Evolutionary conservation across 305 asterid genomes (phyloP), one percentile per base, ranked within the genome.

Genomic region (Solanum hybrid): DNA sequence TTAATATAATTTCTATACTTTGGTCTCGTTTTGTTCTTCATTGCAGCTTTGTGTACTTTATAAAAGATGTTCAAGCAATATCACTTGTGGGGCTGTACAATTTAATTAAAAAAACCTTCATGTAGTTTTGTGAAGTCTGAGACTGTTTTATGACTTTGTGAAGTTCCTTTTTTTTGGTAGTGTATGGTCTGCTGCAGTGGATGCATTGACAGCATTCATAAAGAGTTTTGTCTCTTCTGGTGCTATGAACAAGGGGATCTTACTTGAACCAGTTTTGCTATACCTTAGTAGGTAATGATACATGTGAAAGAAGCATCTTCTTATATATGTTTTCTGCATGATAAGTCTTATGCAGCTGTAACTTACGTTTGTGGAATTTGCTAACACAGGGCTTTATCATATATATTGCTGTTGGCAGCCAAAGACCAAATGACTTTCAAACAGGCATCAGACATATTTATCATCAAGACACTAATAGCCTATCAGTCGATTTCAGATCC

Each of bases 151-250:
- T 42, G 38, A 76, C 86, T 72, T 85, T 88, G 88, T 89, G 86
- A 75, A 88, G 85, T 69, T 85, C 77, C 40, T 69, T 60, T 19
- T 45, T 64, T 40, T 71, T 40, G 95, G 97, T 90, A 97, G 99
- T 38, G 97, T 98, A 88, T 96, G 98, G 98, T 95, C 98, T 91
- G 97, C 99, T 89, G 99, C 99, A 91, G 89, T 96, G 90, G 98
- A 95, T 87, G 98, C 99, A 24, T 98, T 98, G 76, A 93, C 97
- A 7, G 94, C 97, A 90, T 98, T 95, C 75, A 91, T 96, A 90
- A 97, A 94, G 91, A 95, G 98, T 90, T 97, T 97, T 91, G 91
- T 96, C 89, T 95, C 98, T 90, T 92, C 96, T 79, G 98, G 94
- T 89, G 94, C 95, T 71, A 92, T 89, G 92, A 94, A 93, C 94